Base-by-base conservation (phyloP, 192 early-diverging fungal species). In the Irineochytrium annulatum region DNA sequence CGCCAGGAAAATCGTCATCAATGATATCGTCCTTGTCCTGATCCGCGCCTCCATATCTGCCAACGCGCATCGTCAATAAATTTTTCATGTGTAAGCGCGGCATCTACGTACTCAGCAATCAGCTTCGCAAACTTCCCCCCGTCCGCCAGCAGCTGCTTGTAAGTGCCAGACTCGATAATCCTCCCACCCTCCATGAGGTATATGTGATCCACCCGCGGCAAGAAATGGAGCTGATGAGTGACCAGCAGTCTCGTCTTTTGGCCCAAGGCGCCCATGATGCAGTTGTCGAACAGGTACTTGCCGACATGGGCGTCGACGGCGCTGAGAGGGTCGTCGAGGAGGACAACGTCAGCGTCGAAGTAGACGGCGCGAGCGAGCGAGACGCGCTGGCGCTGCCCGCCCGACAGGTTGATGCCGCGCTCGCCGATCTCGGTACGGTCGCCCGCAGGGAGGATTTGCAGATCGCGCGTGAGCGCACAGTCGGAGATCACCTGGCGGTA, bases 341-440 rank as follows among this genome's bases (percentile, higher is more conserved):
- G 29, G 30, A 63, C 34, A 19, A 80, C 46, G 43, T 73, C 74
- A 6, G 82, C 80, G 35, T 67, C 63, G 32, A 83, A 87, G 71
- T 92, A 95, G 16, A 92, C 78, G 6, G 91, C 89, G 33, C 92
- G 71, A 0, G 89, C 89, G 28, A 95, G 71, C 1, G 87, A 76
- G 30, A 95, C 82, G 32, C 93, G 75, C 59, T 88, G 88, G 91
- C 92, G 20, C 45, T 55, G 52, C 87, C 91, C 24, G 80, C 75
- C 76, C 13, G 67, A 71, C 19, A 82, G 57, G 39, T 77, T 82
- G 59, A 77, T 73, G 2, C 80, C 80, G 16, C 73, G 57, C 55
- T 82, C 80, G 17, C 77, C 80, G 35, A 82, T 82, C 57, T 68
- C 34, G 2, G 77, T 79, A 45, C 35, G 35, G 59, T 94, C 92